phyloP scores from a whole-genome alignment of 73 alveolate species.

The Paramecium octaurelia region DNA sequence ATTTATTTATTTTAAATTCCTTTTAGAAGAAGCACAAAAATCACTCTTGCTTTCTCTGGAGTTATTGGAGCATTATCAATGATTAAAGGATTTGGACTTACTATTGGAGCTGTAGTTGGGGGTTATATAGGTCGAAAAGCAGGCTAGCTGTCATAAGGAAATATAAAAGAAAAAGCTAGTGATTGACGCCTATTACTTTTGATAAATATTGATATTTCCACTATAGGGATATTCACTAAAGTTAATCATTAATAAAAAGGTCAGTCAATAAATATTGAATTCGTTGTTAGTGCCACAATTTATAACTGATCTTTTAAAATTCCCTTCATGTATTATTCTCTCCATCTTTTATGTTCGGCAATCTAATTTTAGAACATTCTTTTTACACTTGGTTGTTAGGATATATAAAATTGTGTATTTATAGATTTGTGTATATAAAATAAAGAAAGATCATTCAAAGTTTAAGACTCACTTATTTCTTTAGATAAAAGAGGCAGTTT shows the following conservation, averaged over 20 bases:
- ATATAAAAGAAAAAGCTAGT: background rate
- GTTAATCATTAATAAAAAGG: background rate
- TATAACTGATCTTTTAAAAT: background rate
- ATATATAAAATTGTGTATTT: background rate
- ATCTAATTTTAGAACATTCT: background rate
- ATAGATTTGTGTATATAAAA: background rate
- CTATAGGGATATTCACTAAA: background rate
- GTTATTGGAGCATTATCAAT: background rate
- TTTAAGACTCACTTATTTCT: slow-evolving; percentile 19
- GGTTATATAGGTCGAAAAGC: background rate
- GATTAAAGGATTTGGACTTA: background rate
- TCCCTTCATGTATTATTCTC: background rate
- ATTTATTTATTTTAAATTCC: background rate
- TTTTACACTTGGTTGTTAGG: background rate
- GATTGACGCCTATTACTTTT: background rate
- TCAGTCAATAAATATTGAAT: background rate
- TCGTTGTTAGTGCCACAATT: background rate
- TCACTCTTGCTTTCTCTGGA: background rate
- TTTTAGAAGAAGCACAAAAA: background rate
- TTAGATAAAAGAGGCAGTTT: background rate
- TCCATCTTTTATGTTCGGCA: background rate
- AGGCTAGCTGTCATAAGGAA: background rate
- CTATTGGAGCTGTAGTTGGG: background rate
- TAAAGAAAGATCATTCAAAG: background rate
- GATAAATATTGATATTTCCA: background rate